Percentiles rank a stretch among this genome's conserved stretches.
These are phyloP conservation scores for Podaxis pistillaris DNA, from an alignment of 768 basidiomycete species.

Conservation along the genomic window DNA sequence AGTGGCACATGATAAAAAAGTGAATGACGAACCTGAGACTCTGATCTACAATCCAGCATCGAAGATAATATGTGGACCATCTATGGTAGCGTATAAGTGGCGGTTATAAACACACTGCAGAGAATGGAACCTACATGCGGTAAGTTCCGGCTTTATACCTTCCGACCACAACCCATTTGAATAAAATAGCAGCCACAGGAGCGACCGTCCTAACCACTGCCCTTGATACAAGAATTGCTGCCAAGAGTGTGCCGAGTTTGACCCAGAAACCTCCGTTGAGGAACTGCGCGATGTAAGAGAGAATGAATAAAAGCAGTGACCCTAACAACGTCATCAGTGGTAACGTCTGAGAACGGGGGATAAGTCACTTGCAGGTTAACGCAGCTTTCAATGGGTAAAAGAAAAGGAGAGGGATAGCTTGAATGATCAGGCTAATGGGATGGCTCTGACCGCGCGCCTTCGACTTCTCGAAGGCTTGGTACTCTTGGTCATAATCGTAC, in stretches of 20 bases:
- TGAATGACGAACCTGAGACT: slow-evolving; percentile 25
- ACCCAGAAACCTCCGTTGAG: slow-evolving; percentile 31
- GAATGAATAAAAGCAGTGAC: slow-evolving; percentile 37
- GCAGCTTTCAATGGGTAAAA: slow-evolving; percentile 46
- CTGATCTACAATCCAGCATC: slow-evolving; percentile 46
- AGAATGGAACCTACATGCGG: slow-evolving; percentile 29
- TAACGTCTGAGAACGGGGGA: not conserved
- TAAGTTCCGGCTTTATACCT: slow-evolving; percentile 37
- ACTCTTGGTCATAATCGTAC: slow-evolving; percentile 28
- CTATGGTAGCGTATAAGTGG: slow-evolving; percentile 15
- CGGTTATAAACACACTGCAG: not conserved
- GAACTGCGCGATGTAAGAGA: slow-evolving; percentile 32
- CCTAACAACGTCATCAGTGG: slow-evolving; percentile 22
- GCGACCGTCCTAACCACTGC: slow-evolving; percentile 32
- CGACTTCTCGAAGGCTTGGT: slow-evolving; percentile 20
- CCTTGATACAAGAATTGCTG: slow-evolving; percentile 34
- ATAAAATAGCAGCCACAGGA: slow-evolving; percentile 37
- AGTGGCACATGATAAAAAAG: not conserved
- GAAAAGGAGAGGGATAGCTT: slow-evolving; percentile 39
- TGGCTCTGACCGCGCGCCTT: slow-evolving; percentile 31
- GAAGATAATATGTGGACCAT: slow-evolving; percentile 41
- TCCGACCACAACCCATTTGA: slow-evolving; percentile 49
- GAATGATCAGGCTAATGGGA: slow-evolving; percentile 37
- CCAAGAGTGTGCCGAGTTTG: slow-evolving; percentile 31
- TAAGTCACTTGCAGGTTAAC: slow-evolving; percentile 33